phyloP scores from a whole-genome alignment of 495 filamentous ascomycete genomes.

The Cetradonia linearis region DNA sequence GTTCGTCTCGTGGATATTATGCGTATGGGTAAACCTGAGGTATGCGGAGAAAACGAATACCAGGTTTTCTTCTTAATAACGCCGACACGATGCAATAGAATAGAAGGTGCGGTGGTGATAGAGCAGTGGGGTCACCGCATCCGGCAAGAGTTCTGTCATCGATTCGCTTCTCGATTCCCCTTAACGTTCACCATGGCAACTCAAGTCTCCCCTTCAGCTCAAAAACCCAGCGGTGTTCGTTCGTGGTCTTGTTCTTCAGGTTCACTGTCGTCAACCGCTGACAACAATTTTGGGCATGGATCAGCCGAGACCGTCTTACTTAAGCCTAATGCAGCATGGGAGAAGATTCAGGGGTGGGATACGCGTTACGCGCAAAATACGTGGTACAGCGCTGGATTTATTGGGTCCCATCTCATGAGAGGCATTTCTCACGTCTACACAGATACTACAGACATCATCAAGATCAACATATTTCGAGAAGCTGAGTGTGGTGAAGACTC shows the following conservation, averaged over 20 bases:
- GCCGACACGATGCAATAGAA: constrained; percentile 4
- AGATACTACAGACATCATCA: not conserved
- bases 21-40: not conserved
- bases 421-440: not conserved
- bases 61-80: not conserved
- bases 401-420: not conserved
- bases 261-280: constrained; percentile 4
- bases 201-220: not conserved
- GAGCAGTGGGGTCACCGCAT: constrained; percentile 4
- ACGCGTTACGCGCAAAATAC: constrained; percentile 4
- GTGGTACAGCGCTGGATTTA: constrained; percentile 2
- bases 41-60: not conserved
- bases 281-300: constrained; percentile 12
- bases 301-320: constrained; percentile 8
- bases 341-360: not conserved
- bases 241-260: not conserved
- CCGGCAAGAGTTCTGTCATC: constrained; percentile 8
- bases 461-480: not conserved
- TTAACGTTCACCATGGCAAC: constrained; percentile 10
- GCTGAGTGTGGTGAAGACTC: not conserved
- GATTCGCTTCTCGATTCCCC: not conserved
- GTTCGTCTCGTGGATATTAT: not conserved
- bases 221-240: not conserved
- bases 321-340: constrained; percentile 12
- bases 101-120: not conserved